phyloP scores from a whole-genome alignment of 345 rosid genomes.

The Atalantia buxifolia region DNA sequence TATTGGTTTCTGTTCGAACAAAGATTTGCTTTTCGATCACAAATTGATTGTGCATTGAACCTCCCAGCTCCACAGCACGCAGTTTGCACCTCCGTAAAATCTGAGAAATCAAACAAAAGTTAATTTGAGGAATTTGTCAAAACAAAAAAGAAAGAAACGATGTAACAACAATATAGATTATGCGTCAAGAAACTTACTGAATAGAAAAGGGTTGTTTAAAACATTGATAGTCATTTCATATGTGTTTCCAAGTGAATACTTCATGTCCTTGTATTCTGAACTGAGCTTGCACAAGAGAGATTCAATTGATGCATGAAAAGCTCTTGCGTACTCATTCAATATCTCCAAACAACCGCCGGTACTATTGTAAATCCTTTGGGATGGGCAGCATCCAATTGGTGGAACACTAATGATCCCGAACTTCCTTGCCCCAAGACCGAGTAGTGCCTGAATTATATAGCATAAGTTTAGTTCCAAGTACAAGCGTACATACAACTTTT shows the following conservation, averaged over 20 bases:
- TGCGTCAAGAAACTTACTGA: slow-evolving; percentile 24
- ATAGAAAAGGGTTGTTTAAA: slow-evolving; percentile 24
- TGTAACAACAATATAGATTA: background rate
- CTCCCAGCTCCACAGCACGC: slow-evolving; percentile 45
- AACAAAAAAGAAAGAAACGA: too few species aligned
- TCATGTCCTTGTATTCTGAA: slow-evolving; percentile 29
- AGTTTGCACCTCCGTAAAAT: slow-evolving; percentile 31
- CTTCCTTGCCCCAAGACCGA: slow-evolving; percentile 41
- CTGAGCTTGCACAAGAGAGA: slow-evolving; percentile 35
- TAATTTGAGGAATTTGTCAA: background rate
- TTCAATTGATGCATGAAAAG: slow-evolving; percentile 25
- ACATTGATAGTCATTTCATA: slow-evolving; percentile 41
- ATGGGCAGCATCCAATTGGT: slow-evolving; percentile 63
- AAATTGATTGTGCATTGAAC: slow-evolving; percentile 26
- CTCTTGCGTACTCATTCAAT: slow-evolving; percentile 34
- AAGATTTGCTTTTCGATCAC: slow-evolving; percentile 25
- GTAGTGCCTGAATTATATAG: slow-evolving; percentile 30
- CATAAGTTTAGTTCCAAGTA: background rate
- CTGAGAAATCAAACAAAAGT: slow-evolving; percentile 21
- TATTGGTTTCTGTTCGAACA: slow-evolving; percentile 30
- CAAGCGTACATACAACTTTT: background rate
- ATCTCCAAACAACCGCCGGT: slow-evolving; percentile 42
- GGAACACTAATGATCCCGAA: slow-evolving; percentile 47
- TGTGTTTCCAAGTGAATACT: slow-evolving; percentile 51
- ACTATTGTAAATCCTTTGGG: slow-evolving; percentile 33